Conservation (phyloP, 2,329 filamentous ascomycete species). For the Stagonosporopsis vannaccii region DNA sequence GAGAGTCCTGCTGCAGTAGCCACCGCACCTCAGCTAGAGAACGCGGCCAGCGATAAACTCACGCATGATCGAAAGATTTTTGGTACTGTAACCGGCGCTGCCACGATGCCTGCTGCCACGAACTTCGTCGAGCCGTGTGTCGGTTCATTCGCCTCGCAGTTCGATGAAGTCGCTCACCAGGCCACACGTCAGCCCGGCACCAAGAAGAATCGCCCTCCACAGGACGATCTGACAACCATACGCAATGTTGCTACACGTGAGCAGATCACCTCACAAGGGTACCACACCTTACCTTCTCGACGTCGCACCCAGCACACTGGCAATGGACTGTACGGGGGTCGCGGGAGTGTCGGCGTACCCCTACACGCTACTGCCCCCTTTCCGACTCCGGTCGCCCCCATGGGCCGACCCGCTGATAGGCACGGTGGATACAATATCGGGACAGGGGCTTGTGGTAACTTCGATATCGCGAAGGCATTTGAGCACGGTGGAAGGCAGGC, state of each 20-base stretch:
- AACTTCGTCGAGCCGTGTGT: not conserved
- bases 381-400: slow-evolving; percentile 38
- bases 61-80: not conserved
- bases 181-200: slow-evolving; percentile 9
- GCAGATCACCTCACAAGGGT: not conserved
- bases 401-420: slow-evolving; percentile 21
- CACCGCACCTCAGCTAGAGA: not conserved
- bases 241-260: slow-evolving; percentile 17
- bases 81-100: not conserved
- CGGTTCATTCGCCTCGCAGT: slow-evolving; percentile 23
- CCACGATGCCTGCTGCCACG: not conserved
- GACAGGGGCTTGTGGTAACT: slow-evolving; percentile 22
- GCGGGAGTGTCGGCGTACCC: slow-evolving; percentile 33
- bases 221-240: slow-evolving; percentile 21
- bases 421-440: slow-evolving; percentile 18
- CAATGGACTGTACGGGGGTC: slow-evolving; percentile 36
- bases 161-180: slow-evolving; percentile 24
- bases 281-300: slow-evolving; percentile 19
- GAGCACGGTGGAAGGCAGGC: not conserved
- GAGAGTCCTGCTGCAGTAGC: not conserved
- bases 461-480: not conserved
- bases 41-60: not conserved
- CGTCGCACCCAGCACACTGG: slow-evolving; percentile 13
- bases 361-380: slow-evolving; percentile 43
- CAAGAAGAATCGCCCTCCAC: slow-evolving; percentile 2